A percentile compares a stretch with the other conserved stretches of the same genome.
Conservation (phyloP, 805 yeast species). For the Kluyveromyces nonfermentans region DNA sequence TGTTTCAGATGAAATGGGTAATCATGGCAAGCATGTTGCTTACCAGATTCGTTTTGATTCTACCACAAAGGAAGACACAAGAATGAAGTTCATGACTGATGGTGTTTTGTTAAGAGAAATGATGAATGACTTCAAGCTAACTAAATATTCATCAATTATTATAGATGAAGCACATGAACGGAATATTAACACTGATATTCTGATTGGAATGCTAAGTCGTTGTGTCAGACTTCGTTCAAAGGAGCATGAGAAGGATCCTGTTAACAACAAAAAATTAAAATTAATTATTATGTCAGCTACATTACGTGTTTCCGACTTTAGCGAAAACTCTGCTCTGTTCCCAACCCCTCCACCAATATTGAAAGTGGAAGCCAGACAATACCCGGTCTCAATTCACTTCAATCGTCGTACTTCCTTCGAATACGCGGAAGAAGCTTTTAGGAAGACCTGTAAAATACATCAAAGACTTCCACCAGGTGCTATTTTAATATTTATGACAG, state of each 20-base stretch:
- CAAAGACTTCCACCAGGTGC: constrained; percentile 86
- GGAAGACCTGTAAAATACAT: constrained; percentile 82
- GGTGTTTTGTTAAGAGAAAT: constrained; percentile 90
- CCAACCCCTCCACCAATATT: constrained; percentile 73
- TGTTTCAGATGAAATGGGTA: constrained; percentile 68
- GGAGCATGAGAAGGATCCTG: constrained; percentile 39
- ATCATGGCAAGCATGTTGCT: constrained; percentile 60
- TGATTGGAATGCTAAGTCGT: constrained; percentile 90
- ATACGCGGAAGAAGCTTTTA: constrained; percentile 78
- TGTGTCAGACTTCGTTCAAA: constrained; percentile 63
- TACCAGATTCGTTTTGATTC: constrained; percentile 79
- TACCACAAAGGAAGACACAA: constrained; percentile 52
- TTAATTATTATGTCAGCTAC: constrained; percentile 96
- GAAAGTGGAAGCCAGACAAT: constrained; percentile 87
- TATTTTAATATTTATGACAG: constrained; percentile 83
- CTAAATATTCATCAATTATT: constrained; percentile 75
- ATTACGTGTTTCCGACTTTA: constrained; percentile 82
- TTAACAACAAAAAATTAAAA: constrained; percentile 53
- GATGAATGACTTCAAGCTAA: constrained; percentile 75
- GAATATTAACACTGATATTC: constrained; percentile 88
- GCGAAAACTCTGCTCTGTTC: constrained; percentile 70
- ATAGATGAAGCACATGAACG: constrained; percentile 99
- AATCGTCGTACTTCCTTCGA: constrained; percentile 68
- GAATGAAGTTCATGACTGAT: constrained; percentile 85
- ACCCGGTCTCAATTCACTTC: constrained; percentile 87